Base-by-base conservation (phyloP, 2,329 filamentous ascomycete species). In the Aspergillus fructus region DNA sequence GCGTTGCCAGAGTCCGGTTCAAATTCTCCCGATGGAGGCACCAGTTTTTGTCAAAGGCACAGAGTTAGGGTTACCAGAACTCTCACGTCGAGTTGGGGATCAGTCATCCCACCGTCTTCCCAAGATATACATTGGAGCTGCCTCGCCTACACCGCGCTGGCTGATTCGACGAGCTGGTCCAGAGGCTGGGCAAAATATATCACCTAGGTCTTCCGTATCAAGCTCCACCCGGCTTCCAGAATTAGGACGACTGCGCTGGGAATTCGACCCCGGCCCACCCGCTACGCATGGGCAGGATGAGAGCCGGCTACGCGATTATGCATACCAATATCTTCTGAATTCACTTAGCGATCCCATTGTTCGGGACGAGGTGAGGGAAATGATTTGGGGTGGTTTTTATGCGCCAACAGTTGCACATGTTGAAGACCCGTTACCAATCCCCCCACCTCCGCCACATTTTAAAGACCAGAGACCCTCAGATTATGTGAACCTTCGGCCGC, bases 361-460 rank as follows among this genome's bases (percentile, higher is more conserved):
- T n/a, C 59, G 64, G 46, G 53, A 56, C 12, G 39, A 62, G 13
- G 21, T 67, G n/a, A 60, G 56, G 24, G 21, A 30, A 2, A 34
- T 49, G 53, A 46, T 59, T 46, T 27, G 54, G 55, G 42, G 37
- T 59, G 34, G 55, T 3, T 33, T 30, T 2, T 40, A 49, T 49
- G 40, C 50, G 13, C 4, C 15, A 21, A 8, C 9, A 21, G 45
- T 58, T 5, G 27, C 9, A 2, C 17, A 54, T 33, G 55, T 64
- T 49, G 59, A 64, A 17, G 63, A 69, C 17, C 63, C 65, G 11
- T 41, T 71, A 42, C 67, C 68, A 1, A 53, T 60, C 13, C 59
- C 62, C 41, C 66, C 66, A 8, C 12, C 49, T 13, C 40, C 55
- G 19, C 45, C 50, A 17, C 21, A 46, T 34, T 42, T 53, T 5